Evolutionary conservation across 805 yeast species (phyloP), one percentile per base, ranked within the genome.

Genomic region (Myxozyma monticola): DNA sequence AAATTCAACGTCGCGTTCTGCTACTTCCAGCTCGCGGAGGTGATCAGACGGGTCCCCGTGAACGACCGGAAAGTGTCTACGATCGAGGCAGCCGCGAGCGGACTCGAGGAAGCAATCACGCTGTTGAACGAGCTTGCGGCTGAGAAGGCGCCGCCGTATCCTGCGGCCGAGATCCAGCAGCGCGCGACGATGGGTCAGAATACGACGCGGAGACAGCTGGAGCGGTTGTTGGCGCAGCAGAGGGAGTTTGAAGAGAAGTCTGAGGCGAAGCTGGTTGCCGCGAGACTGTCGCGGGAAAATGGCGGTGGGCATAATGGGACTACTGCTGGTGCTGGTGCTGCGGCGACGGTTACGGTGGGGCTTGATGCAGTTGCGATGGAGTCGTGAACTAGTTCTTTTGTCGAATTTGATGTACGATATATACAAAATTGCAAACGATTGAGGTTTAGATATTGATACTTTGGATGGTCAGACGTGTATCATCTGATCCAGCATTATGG

Each of bases 11-110:
- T 83, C 45, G 95, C 97, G 0, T 85, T 84, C 63, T 75, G 91
- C 42, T 84, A 85, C 62, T 88, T 85, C 68, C 96, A 89, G 67
- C 75, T 88, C 48, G 96, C 96, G 0, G 96, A 89, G 57, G 80
- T 80, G 54, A 69, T 90, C 26, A 78, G 85, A 55, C 85, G 85
- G 60, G 66, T 81, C 30, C 73, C 79, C 2, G 71, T 75, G 6
- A 76, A 76, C 31, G 79, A 80, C 58, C 79, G 97, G 62, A 76
- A 76, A 1, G 67, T 82, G 45, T 76, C 72, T 14, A 88, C 83
- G 51, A 77, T 93, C 50, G 76, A 79, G 47, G 66, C 68, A 0
- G 80, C 86, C 2, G 69, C 77, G 14, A 65, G 60, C 6, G 85
- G 82, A 2, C 73, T 90, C 54, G 75, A 79, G 22, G 74, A 75